Conservation (phyloP, 495 filamentous ascomycete species). For the Collariella sp. region DNA sequence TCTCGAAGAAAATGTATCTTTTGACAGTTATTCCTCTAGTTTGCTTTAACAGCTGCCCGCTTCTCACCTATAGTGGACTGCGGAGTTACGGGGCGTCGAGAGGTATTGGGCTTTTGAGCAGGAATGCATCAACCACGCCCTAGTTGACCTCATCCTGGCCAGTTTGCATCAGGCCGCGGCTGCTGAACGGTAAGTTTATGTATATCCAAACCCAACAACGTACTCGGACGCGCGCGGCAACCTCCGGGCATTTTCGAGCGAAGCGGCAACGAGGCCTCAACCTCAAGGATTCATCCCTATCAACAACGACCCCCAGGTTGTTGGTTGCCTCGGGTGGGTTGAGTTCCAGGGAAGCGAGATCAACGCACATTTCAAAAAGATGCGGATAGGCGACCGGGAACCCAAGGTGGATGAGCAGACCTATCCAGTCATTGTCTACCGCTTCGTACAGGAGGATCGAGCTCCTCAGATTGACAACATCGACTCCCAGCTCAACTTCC, state of each 20-base stretch:
- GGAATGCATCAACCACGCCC: neutral
- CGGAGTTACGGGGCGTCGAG: too few relatives aligned
- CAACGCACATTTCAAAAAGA: neutral
- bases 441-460: too few relatives aligned
- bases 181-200: neutral
- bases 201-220: neutral
- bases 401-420: neutral
- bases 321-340: neutral
- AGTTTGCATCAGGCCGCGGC: neutral
- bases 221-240: neutral
- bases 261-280: neutral
- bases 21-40: too few relatives aligned
- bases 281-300: neutral
- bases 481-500: too few relatives aligned
- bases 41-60: too few relatives aligned
- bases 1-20: too few relatives aligned
- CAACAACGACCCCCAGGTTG: neutral
- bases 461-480: too few relatives aligned
- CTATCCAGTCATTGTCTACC: neutral
- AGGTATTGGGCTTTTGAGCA: neutral
- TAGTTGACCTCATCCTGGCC: neutral
- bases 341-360: neutral
- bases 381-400: neutral
- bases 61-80: too few relatives aligned
- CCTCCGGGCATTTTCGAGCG: neutral